Conservation (phyloP, 2,329 filamentous ascomycete genomes). For the Sclerotinia subarctica region DNA sequence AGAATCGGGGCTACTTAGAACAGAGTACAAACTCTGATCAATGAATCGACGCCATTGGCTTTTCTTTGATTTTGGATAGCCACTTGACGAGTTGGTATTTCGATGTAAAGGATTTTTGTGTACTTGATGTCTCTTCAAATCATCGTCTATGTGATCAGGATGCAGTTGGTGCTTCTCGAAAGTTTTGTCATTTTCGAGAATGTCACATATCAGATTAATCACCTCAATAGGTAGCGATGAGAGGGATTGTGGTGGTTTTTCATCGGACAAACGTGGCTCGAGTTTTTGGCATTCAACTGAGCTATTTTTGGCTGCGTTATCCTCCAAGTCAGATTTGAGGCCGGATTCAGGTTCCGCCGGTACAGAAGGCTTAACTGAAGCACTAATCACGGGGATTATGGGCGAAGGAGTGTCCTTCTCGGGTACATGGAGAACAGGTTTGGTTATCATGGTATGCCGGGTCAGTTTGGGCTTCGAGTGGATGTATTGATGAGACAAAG, state of each 20-base stretch:
- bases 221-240: slow-evolving; percentile 52
- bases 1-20: slow-evolving; percentile 56
- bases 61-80: slow-evolving; percentile 14
- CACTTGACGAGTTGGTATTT: neutral
- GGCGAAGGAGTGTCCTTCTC: slow-evolving; percentile 14
- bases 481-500: slow-evolving; percentile 19
- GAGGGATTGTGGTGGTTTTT: slow-evolving; percentile 53
- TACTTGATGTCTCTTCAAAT: slow-evolving; percentile 22
- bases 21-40: slow-evolving; percentile 62
- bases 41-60: slow-evolving; percentile 57
- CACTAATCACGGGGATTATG: neutral
- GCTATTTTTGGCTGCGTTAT: neutral
- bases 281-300: neutral
- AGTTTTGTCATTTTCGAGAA: slow-evolving; percentile 55
- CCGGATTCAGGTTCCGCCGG: neutral
- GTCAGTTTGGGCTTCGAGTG: slow-evolving; percentile 40
- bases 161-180: slow-evolving; percentile 49
- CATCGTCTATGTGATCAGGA: slow-evolving; percentile 32
- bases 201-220: slow-evolving; percentile 59
- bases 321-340: neutral
- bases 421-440: slow-evolving; percentile 25
- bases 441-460: slow-evolving; percentile 30
- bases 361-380: neutral
- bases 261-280: neutral
- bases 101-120: slow-evolving; percentile 11